phyloP scores from a whole-genome alignment of 495 filamentous ascomycete genomes.

The Sordaria brevicollis region DNA sequence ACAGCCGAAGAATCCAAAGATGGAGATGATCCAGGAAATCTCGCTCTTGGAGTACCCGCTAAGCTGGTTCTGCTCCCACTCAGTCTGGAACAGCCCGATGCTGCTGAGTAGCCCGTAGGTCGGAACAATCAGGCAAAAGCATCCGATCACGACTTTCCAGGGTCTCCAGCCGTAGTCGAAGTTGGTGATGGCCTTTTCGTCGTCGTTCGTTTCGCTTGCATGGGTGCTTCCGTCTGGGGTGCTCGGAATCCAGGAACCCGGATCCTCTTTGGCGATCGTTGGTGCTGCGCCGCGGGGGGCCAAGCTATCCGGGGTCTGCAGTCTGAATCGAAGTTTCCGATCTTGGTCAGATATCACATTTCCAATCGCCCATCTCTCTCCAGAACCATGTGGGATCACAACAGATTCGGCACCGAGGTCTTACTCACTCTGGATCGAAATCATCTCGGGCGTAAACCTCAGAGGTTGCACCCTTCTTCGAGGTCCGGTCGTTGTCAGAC shows the following conservation, averaged over 20 bases:
- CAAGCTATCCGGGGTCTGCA: background rate
- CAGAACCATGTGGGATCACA: background rate
- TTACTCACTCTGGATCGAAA: background rate
- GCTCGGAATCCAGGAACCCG: slow-evolving; percentile 1
- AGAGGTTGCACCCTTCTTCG: background rate
- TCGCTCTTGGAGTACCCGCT: slow-evolving; percentile 4
- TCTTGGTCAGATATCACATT: slow-evolving; percentile 16
- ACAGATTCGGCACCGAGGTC: background rate
- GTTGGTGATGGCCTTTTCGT: background rate
- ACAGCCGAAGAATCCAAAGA: slow-evolving; percentile 20
- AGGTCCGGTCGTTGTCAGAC: background rate
- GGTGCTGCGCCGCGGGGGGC: background rate
- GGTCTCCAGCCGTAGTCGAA: slow-evolving; percentile 10
- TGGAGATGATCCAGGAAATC: slow-evolving; percentile 22
- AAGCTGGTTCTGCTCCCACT: slow-evolving; percentile 18
- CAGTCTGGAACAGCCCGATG: slow-evolving; percentile 19
- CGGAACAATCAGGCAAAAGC: slow-evolving; percentile 14
- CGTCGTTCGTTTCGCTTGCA: background rate
- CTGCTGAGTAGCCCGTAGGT: slow-evolving; percentile 20
- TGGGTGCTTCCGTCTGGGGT: background rate
- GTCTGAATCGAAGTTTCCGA: background rate
- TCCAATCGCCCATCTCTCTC: background rate
- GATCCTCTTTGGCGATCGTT: slow-evolving; percentile 2
- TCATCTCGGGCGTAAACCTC: background rate
- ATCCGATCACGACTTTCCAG: slow-evolving; percentile 18